phyloP scores from a whole-genome alignment of 331 rosid species.

The Stylosanthes scabra region DNA sequence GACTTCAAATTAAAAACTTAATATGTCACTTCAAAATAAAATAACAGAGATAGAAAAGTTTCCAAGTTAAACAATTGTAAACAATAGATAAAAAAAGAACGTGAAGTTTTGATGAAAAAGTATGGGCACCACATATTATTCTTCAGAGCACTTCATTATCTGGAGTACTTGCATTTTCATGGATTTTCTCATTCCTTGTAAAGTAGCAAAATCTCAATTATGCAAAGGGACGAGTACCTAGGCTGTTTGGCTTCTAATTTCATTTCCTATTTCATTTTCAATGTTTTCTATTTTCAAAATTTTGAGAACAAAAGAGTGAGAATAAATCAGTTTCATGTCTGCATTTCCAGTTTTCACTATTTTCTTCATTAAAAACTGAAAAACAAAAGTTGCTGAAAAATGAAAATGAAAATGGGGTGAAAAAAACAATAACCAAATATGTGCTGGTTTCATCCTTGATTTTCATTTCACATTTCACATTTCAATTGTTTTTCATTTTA shows the following conservation, averaged over 20 bases:
- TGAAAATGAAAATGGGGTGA: no score
- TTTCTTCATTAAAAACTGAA: no score
- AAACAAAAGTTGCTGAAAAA: no score
- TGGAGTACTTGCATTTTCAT: slow-evolving; percentile 25
- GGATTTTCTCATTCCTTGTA: background rate
- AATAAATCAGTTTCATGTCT: no score
- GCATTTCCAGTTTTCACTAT: no score
- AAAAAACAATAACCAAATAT: no score
- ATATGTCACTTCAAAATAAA: background rate
- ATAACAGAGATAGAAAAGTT: background rate
- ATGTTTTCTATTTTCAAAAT: no score
- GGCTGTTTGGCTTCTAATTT: no score
- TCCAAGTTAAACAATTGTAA: background rate
- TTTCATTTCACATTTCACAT: no score
- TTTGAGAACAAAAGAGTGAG: no score
- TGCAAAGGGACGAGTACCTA: background rate
- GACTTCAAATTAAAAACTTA: background rate
- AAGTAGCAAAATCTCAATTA: background rate
- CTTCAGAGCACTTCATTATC: slow-evolving; percentile 13
- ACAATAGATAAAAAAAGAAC: background rate
- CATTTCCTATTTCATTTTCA: no score
- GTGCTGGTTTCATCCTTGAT: background rate
- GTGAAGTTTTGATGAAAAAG: background rate
- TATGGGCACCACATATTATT: background rate
- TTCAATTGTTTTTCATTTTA: background rate